Evolutionary conservation across 805 yeast genomes (phyloP).

Genomic region (Myxozyma vanderwaltii): DNA sequence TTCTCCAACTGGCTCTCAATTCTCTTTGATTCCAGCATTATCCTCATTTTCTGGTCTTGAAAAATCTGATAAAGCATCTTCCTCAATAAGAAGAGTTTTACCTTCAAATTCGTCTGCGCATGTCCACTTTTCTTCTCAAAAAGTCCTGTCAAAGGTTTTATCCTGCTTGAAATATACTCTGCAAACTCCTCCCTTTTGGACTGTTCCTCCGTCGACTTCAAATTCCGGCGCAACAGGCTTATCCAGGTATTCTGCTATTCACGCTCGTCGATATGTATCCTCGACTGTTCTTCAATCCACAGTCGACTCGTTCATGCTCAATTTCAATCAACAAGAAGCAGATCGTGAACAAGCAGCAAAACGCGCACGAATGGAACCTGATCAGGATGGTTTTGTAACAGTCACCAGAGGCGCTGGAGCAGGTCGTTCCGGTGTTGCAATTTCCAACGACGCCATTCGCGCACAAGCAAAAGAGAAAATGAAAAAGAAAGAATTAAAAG

Average conservation of each 20-base stretch:
- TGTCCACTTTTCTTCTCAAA: conserved; percentile 33
- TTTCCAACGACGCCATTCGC: conserved; percentile 40
- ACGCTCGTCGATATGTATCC: conserved; percentile 45
- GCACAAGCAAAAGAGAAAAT: conserved; percentile 47
- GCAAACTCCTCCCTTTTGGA: conserved; percentile 66
- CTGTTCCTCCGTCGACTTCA: conserved; percentile 63
- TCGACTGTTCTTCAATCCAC: conserved; percentile 54
- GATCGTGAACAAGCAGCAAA: conserved; percentile 24
- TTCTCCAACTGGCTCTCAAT: conserved; percentile 38
- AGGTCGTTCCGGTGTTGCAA: conserved; percentile 11
- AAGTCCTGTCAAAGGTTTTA: conserved; percentile 61
- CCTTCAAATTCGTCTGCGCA: conserved; percentile 21
- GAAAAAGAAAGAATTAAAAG: conserved; percentile 73
- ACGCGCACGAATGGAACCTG: conserved; percentile 31
- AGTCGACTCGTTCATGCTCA: conserved; percentile 62
- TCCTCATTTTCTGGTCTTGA: conserved; percentile 13
- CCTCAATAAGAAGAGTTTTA: conserved; percentile 34
- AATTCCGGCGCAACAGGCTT: conserved; percentile 49
- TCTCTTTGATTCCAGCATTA: conserved; percentile 34
- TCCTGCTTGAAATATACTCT: conserved; percentile 49
- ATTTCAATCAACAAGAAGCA: conserved; percentile 70
- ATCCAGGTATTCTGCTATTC: conserved; percentile 46
- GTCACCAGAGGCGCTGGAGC: conserved; percentile 31
- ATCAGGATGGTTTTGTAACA: conserved; percentile 38
- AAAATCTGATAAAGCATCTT: background rate